A percentile compares a stretch with the other conserved stretches of the same genome.
phyloP scores from a whole-genome alignment of 805 yeast species.

The Candida maris region DNA sequence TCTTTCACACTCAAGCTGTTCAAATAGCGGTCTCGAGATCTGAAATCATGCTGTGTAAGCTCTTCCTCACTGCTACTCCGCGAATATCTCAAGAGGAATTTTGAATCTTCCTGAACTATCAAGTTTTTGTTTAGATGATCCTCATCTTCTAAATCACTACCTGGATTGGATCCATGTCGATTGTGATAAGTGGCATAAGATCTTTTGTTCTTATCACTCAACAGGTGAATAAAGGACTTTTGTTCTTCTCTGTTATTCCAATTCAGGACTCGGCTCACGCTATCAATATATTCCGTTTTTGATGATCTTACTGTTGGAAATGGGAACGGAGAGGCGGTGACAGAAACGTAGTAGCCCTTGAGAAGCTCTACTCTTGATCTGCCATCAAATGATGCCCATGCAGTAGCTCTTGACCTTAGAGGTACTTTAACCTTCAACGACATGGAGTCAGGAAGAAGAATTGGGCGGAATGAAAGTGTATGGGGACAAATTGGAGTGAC shows the following conservation, averaged over 20 bases:
- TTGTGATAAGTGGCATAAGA: slow-evolving; percentile 33
- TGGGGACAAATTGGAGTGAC: slow-evolving; percentile 97
- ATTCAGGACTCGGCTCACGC: slow-evolving; percentile 79
- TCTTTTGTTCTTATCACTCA: slow-evolving; percentile 54
- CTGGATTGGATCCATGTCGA: slow-evolving; percentile 15
- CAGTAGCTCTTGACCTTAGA: slow-evolving; percentile 71
- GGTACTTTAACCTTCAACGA: slow-evolving; percentile 79
- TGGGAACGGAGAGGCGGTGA: slow-evolving; percentile 84
- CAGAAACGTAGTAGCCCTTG: slow-evolving; percentile 80
- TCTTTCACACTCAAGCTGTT: no score
- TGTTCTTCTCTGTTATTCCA: slow-evolving; percentile 94
- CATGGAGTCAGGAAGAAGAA: slow-evolving; percentile 92
- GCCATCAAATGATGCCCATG: slow-evolving; percentile 98
- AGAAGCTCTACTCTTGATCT: slow-evolving; percentile 75
- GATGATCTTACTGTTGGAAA: slow-evolving; percentile 87
- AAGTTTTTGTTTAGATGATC: slow-evolving; percentile 16
- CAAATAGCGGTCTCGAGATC: no score
- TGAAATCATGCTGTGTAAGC: no score
- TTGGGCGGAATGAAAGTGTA: slow-evolving; percentile 88
- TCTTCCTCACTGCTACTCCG: no score
- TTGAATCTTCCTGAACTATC: no score
- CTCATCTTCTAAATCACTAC: slow-evolving; percentile 22
- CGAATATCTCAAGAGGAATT: no score
- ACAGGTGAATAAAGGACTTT: slow-evolving; percentile 65
- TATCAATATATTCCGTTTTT: slow-evolving; percentile 74